Evolutionary conservation across 768 basidiomycete species (phyloP).

Genomic region (Termitomyces sp.): DNA sequence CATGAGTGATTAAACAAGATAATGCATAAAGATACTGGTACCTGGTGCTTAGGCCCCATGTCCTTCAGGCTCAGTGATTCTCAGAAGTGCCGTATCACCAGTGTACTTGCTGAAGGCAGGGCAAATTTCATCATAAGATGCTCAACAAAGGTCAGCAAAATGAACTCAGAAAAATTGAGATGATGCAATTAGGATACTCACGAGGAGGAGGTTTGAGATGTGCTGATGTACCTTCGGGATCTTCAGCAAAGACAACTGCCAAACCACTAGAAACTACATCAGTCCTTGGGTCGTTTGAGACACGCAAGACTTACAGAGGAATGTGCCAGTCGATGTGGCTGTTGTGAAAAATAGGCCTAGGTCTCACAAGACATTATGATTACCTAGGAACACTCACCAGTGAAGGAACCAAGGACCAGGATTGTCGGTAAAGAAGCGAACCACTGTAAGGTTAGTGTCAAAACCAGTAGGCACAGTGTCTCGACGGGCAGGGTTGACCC

Average conservation of each 20-base stretch:
- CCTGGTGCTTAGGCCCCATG: too few relatives aligned
- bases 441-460: not conserved
- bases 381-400: not conserved
- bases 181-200: not conserved
- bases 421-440: slow-evolving; percentile 5
- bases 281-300: not conserved
- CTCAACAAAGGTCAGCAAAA: too few relatives aligned
- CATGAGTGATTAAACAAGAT: too few relatives aligned
- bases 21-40: too few relatives aligned
- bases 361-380: too few relatives aligned
- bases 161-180: too few relatives aligned
- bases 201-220: slow-evolving; percentile 2
- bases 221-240: slow-evolving; percentile 9
- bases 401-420: slow-evolving; percentile 5
- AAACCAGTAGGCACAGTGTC: slow-evolving; percentile 1
- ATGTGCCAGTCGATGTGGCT: slow-evolving; percentile 9
- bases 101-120: too few relatives aligned
- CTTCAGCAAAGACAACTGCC: slow-evolving; percentile 32
- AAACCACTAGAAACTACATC: slow-evolving; percentile 15
- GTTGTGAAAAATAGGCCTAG: not conserved
- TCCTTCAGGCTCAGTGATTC: too few relatives aligned
- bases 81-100: too few relatives aligned
- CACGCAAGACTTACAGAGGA: not conserved
- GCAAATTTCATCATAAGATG: not conserved
- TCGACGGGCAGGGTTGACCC: not conserved